Evolutionary conservation across 768 basidiomycete genomes (phyloP), one percentile per base, ranked within the genome.

Genomic region (Calocybe indica): DNA sequence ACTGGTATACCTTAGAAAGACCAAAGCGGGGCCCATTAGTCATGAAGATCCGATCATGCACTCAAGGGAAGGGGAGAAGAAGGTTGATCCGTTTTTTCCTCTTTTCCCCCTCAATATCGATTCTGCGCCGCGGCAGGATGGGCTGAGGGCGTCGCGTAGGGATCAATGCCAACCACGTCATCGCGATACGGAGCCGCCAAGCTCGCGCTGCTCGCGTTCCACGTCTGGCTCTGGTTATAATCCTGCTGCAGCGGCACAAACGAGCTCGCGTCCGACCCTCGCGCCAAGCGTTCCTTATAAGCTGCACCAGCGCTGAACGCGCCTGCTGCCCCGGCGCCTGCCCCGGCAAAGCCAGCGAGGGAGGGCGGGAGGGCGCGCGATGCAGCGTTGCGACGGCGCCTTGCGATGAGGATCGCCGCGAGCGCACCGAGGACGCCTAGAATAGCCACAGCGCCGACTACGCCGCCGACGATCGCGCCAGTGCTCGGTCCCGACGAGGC

Each of bases 181-280:
- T 70, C 69, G 14, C 55, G 55, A 49, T 69, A 69, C 29, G 69
- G 67, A 48, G 66, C 57, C 15, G 65, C 62, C 50, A 83, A 57
- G 55, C 71, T 75, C 33, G 63, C 58, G 31, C 61, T 71, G 58
- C 81, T 84, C 41, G 71, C 68, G 54, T 79, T 79, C 80, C 81
- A 83, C 43, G 74, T 68, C 57, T 69, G 71, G 53, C 76, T 79
- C 43, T 70, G 57, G 52, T 77, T 79, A 22, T 22, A 22, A 34
- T 74, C 75, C 55, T 80, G 80, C 51, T 78, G 76, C 56, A 88
- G 60, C n/a, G 85, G 85, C 31, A 82, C 68, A 53, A 87, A 87
- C 15, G 83, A 76, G 52, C 81, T 82, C 54, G 79, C 80, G 63
- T 82, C 78, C 45, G 80, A 80, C 61, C 65, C 63, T 28, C 77